Conservation (phyloP, 2,329 filamentous ascomycete genomes). For the Nemania sp. region DNA sequence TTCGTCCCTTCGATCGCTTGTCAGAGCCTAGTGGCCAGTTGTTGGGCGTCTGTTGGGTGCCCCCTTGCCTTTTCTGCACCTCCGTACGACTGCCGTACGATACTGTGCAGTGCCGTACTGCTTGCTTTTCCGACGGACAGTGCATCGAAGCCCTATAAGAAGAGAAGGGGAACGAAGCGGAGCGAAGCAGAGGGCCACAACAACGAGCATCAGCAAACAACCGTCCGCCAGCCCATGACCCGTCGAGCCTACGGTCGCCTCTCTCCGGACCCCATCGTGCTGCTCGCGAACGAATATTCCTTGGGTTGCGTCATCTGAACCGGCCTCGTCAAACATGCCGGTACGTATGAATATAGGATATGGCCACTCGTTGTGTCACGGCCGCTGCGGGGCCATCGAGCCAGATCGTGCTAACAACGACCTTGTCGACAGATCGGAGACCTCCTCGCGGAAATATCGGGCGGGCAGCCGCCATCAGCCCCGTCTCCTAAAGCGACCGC, state of each 20-base stretch:
- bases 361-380: background rate
- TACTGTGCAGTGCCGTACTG: background rate
- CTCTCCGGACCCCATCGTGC: constrained; percentile 35
- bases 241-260: constrained; percentile 31
- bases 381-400: background rate
- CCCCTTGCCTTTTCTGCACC: background rate
- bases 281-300: constrained; percentile 20
- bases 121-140: background rate
- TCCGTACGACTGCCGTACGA: no score
- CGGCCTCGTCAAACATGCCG: constrained; percentile 43
- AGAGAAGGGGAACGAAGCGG: background rate
- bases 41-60: background rate
- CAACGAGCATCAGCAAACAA: constrained; percentile 12
- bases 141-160: background rate
- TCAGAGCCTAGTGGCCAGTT: background rate
- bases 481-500: constrained; percentile 37
- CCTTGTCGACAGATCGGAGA: constrained; percentile 53
- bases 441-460: constrained; percentile 65
- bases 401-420: constrained; percentile 26
- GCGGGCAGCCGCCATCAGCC: constrained; percentile 51
- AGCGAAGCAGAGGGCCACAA: constrained; percentile 25
- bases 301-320: constrained; percentile 23
- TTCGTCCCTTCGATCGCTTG: constrained; percentile 25
- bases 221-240: constrained; percentile 39
- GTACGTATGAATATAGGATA: constrained; percentile 36